Evolutionary conservation across 2,329 filamentous ascomycete species (phyloP).

Genomic region (Trichoderma sp.): DNA sequence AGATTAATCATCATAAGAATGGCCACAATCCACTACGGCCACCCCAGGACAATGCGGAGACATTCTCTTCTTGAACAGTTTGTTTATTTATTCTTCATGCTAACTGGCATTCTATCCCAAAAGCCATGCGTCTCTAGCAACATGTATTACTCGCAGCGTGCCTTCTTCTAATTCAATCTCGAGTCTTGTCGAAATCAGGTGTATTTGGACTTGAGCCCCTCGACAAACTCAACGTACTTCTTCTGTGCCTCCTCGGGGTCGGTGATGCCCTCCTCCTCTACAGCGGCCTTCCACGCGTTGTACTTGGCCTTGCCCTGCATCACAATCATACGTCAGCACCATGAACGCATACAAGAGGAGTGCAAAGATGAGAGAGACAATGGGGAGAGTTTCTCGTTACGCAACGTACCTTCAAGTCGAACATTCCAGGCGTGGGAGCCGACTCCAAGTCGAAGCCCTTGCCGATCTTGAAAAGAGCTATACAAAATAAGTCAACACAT

Average conservation of each 20-base stretch:
- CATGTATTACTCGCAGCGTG: not conserved
- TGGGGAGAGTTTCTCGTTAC: not conserved
- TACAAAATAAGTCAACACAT: not conserved
- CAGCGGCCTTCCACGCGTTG: constrained; percentile 70
- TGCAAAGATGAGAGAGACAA: not conserved
- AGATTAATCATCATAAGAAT: not conserved
- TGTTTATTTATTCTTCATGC: not conserved
- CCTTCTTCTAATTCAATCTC: constrained; percentile 36
- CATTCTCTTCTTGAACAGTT: not conserved
- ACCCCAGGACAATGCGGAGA: not conserved
- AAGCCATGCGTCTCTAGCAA: constrained; percentile 5
- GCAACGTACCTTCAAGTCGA: constrained; percentile 61
- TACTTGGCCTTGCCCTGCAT: constrained; percentile 77
- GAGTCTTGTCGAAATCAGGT: constrained; percentile 64
- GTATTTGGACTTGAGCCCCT: constrained; percentile 67
- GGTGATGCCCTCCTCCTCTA: constrained; percentile 62
- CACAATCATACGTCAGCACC: not conserved
- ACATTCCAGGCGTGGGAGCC: constrained; percentile 63
- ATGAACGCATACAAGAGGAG: not conserved
- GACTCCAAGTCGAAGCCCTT: constrained; percentile 55
- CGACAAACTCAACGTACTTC: constrained; percentile 71
- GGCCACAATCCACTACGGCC: not conserved
- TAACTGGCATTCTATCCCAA: constrained; percentile 6
- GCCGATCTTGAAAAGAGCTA: constrained; percentile 59
- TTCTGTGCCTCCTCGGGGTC: constrained; percentile 65